Evolutionary conservation across 805 yeast genomes (phyloP).

Genomic region (Candida boleticola): DNA sequence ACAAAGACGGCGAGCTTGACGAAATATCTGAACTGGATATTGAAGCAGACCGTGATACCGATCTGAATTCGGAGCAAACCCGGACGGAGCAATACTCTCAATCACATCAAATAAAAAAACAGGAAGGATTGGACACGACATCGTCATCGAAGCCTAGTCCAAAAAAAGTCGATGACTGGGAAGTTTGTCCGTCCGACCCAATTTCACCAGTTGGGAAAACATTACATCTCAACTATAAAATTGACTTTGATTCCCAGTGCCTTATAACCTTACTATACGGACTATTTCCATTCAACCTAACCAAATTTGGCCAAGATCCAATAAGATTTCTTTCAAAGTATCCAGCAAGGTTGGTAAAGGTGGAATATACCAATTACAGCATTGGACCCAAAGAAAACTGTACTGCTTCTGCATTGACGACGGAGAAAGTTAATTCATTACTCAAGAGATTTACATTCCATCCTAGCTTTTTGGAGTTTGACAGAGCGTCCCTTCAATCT

Average conservation of each 20-base stretch:
- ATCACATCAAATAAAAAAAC: neutral
- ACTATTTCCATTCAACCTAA: conserved; percentile 50
- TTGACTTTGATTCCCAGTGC: conserved; percentile 26
- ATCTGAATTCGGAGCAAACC: neutral
- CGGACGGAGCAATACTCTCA: too few species aligned
- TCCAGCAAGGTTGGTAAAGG: conserved; percentile 5
- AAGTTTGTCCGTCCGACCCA: neutral
- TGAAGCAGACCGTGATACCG: neutral
- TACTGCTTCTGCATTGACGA: neutral
- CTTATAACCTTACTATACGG: conserved; percentile 56
- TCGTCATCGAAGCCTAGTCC: too few species aligned
- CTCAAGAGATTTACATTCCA: conserved; percentile 43
- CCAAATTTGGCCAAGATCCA: conserved; percentile 44
- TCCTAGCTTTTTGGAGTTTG: conserved; percentile 40
- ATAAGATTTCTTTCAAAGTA: conserved; percentile 24
- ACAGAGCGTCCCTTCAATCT: conserved; percentile 15
- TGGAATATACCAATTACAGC: conserved; percentile 1
- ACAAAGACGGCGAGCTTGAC: neutral
- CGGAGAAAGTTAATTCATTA: conserved; percentile 7
- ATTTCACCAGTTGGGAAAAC: neutral
- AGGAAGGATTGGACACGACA: neutral
- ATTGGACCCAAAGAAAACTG: neutral
- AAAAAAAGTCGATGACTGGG: neutral
- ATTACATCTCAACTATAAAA: conserved; percentile 13
- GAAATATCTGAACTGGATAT: neutral